phyloP scores from a whole-genome alignment of 257 asterid genomes.

The Forsythia viridissima region DNA sequence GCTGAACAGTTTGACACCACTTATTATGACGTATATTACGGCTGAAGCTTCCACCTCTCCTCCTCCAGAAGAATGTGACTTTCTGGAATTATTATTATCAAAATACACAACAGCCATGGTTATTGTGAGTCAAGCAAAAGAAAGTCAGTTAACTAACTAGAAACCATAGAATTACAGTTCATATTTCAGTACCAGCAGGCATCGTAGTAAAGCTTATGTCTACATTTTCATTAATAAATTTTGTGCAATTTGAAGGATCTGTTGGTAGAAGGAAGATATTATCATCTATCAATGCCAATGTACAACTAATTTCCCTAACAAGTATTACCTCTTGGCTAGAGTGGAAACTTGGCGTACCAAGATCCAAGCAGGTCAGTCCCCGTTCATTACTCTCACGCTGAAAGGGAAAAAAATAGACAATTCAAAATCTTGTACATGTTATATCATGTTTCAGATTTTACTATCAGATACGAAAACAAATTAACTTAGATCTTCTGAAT shows the following conservation, averaged over 20 bases:
- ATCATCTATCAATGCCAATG: neutral
- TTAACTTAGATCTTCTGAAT: too few relatives aligned
- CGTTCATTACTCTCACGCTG: slow-evolving; percentile 29
- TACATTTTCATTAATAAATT: too few relatives aligned
- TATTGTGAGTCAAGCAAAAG: neutral
- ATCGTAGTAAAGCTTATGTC: too few relatives aligned
- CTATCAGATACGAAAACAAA: neutral
- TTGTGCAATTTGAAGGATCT: neutral
- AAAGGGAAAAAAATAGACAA: slow-evolving; percentile 9
- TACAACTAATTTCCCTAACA: neutral
- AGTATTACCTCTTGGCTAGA: slow-evolving; percentile 41
- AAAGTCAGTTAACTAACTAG: neutral
- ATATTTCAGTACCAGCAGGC: too few relatives aligned
- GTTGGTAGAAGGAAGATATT: neutral
- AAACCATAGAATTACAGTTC: too few relatives aligned
- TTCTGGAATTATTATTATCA: slow-evolving; percentile 30
- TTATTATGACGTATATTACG: slow-evolving; percentile 30
- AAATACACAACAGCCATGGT: neutral
- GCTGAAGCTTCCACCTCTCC: slow-evolving; percentile 40
- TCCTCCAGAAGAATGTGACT: slow-evolving; percentile 37
- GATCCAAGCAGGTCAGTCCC: slow-evolving; percentile 32
- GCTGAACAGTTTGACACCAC: slow-evolving; percentile 50
- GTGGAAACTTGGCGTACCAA: slow-evolving; percentile 28
- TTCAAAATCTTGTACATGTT: neutral
- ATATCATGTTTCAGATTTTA: too few relatives aligned